phyloP scores from a whole-genome alignment of 2,329 filamentous ascomycete species.

The Trichoderma koningiopsis region DNA sequence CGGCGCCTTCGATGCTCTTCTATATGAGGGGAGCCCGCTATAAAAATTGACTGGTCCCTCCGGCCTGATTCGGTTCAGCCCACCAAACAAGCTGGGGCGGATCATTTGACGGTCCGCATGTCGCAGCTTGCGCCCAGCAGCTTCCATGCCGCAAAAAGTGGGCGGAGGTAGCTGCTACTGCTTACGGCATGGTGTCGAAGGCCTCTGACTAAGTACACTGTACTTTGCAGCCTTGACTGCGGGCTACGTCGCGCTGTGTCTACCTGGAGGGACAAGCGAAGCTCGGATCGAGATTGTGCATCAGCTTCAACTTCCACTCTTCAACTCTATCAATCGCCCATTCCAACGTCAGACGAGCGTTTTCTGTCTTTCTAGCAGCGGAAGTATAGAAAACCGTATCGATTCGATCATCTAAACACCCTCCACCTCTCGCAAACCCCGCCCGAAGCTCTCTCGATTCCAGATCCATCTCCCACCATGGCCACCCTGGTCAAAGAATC shows the following conservation, averaged over 20 bases:
- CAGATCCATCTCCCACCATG: constrained; percentile 43
- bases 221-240: neutral
- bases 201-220: neutral
- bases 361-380: neutral
- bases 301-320: constrained; percentile 5
- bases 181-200: neutral
- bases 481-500: constrained; percentile 80
- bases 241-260: constrained; percentile 37
- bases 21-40: constrained; percentile 12
- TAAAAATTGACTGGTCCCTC: constrained; percentile 19
- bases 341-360: constrained; percentile 3
- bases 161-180: neutral
- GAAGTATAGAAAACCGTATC: neutral
- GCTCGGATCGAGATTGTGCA: constrained; percentile 25
- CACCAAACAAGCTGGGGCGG: constrained; percentile 5
- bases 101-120: constrained; percentile 26
- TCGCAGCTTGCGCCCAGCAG: neutral
- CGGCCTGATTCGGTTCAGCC: constrained; percentile 23
- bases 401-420: neutral
- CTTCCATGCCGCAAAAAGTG: neutral
- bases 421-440: neutral
- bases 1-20: neutral
- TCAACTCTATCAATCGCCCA: neutral
- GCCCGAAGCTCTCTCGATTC: constrained; percentile 5
- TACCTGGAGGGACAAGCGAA: constrained; percentile 37